Conservation (phyloP, 1,284 basidiomycete species). For the Xerocomus cyaneibrunnescens region DNA sequence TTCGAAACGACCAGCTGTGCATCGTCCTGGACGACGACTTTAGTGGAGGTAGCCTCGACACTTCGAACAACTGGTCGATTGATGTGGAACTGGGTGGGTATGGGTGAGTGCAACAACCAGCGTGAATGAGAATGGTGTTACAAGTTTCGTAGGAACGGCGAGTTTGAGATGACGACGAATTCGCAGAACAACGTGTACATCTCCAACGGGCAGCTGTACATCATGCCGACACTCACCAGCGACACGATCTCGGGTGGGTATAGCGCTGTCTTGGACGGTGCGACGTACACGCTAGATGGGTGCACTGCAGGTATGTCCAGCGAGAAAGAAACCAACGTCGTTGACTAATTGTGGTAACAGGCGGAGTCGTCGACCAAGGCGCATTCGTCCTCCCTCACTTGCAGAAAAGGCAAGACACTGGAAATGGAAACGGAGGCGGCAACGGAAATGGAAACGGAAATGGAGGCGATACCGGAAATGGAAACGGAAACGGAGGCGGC, state of each 20-base stretch:
- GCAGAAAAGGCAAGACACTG: constrained; percentile 30
- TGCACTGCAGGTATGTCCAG: constrained; percentile 63
- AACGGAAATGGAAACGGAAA: constrained; percentile 6
- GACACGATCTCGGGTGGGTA: constrained; percentile 53
- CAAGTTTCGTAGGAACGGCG: constrained; percentile 53
- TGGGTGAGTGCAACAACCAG: constrained; percentile 45
- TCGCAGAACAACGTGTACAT: constrained; percentile 68
- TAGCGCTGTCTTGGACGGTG: constrained; percentile 57
- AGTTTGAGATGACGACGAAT: constrained; percentile 79
- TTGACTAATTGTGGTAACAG: constrained; percentile 7
- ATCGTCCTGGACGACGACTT: constrained; percentile 72
- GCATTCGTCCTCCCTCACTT: constrained; percentile 12
- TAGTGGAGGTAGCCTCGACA: constrained; percentile 44
- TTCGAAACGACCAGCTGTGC: constrained; percentile 52
- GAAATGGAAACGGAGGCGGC: constrained; percentile 9
- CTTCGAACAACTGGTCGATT: constrained; percentile 55
- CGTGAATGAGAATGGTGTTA: not conserved
- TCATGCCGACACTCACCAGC: constrained; percentile 78
- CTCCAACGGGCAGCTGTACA: constrained; percentile 67
- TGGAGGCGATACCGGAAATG: constrained; percentile 5
- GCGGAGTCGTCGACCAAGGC: constrained; percentile 13
- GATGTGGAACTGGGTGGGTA: constrained; percentile 77
- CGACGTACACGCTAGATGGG: constrained; percentile 62
- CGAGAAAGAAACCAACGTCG: not conserved
- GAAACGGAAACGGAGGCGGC: constrained; percentile 6